phyloP scores from a whole-genome alignment of 371 early-diverging fungal genomes.

The Syncephalastrum contaminatum region DNA sequence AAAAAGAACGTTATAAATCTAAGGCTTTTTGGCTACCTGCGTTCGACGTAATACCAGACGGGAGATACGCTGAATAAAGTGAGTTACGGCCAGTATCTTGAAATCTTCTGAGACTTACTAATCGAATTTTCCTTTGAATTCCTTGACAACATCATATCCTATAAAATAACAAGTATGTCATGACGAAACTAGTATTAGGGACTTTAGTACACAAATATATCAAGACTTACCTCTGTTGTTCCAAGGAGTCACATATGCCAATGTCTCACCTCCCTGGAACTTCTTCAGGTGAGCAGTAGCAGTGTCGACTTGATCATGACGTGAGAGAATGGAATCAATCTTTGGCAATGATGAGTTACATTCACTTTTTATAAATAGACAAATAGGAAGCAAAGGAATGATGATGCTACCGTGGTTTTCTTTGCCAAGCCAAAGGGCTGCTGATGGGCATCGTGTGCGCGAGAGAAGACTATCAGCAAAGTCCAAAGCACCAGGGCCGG shows the following conservation, averaged over 20 bases:
- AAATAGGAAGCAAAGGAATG: too few relatives aligned
- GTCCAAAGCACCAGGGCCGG: too few relatives aligned
- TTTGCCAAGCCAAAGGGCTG: too few relatives aligned
- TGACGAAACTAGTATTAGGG: too few relatives aligned
- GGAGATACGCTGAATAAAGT: constrained; percentile 45
- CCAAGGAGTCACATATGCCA: constrained; percentile 74
- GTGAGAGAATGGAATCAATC: constrained; percentile 16
- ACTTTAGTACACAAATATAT: neutral
- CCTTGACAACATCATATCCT: constrained; percentile 62
- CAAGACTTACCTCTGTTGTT: constrained; percentile 51
- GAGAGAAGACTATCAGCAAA: too few relatives aligned
- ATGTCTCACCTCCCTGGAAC: constrained; percentile 34
- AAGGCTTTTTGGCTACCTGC: constrained; percentile 16
- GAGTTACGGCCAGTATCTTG: neutral
- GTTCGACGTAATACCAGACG: constrained; percentile 55
- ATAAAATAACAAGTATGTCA: neutral
- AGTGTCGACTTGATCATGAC: constrained; percentile 16
- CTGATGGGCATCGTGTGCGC: too few relatives aligned
- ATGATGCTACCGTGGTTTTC: too few relatives aligned
- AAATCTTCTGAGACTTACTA: constrained; percentile 31
- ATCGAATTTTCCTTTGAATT: constrained; percentile 68
- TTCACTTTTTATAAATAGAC: too few relatives aligned
- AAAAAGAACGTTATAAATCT: neutral
- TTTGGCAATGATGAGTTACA: neutral
- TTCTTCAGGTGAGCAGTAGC: constrained; percentile 34